These are phyloP conservation scores for Vigna nakashimae DNA, from an alignment of 306 rosid genomes.

Conservation along the genomic window DNA sequence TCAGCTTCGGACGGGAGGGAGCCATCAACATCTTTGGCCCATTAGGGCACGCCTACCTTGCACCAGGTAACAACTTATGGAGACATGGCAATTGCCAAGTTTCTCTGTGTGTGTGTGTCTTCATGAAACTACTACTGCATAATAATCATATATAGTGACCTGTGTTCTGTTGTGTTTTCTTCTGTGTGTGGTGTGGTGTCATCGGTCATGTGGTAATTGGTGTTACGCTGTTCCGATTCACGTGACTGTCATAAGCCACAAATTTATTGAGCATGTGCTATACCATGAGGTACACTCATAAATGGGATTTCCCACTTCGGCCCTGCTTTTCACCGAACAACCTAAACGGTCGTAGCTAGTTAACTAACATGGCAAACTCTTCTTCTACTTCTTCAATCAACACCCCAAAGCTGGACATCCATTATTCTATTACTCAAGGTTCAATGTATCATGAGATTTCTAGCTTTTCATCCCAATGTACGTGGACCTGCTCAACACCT, in stretches of 20 bases:
- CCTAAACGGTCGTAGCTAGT: conserved; percentile 5
- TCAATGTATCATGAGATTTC: conserved; percentile 36
- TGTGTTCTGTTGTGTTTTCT: neutral
- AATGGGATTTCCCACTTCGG: conserved; percentile 30
- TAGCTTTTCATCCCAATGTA: conserved; percentile 32
- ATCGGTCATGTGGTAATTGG: conserved; percentile 37
- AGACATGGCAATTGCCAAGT: conserved; percentile 51
- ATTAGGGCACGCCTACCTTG: conserved; percentile 53
- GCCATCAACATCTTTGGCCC: conserved; percentile 54
- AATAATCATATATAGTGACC: conserved; percentile 12
- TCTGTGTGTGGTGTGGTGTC: neutral
- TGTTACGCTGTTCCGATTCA: conserved; percentile 19
- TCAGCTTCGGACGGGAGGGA: conserved; percentile 38
- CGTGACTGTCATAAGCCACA: conserved; percentile 23
- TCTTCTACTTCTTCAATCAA: neutral
- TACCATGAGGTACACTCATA: conserved; percentile 26
- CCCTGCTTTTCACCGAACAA: conserved; percentile 18
- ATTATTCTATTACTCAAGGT: conserved; percentile 39
- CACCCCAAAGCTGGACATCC: neutral
- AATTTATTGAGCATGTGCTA: conserved; percentile 13
- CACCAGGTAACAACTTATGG: conserved; percentile 42
- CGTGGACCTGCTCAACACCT: conserved; percentile 29
- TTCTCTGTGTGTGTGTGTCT: conserved; percentile 29
- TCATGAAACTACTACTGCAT: conserved; percentile 1
- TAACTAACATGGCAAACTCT: conserved; percentile 30